These are phyloP conservation scores for Aureoboletus auriporus DNA, from an alignment of 768 basidiomycete species.

Conservation along the genomic window DNA sequence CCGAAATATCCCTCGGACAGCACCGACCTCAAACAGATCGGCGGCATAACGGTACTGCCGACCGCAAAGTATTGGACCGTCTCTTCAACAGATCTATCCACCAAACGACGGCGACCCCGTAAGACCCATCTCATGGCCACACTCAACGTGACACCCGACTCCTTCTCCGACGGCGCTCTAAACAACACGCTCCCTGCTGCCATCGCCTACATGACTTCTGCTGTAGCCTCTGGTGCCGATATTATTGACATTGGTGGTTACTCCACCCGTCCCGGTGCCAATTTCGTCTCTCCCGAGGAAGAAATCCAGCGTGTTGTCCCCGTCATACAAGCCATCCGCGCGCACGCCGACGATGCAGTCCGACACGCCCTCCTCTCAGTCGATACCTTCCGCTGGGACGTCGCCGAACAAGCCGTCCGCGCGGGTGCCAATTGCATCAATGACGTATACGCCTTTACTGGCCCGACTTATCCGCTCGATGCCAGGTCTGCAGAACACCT, in stretches of 20 bases:
- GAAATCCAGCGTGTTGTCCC: conserved; percentile 75
- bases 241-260: conserved; percentile 94
- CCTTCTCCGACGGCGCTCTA: conserved; percentile 84
- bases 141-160: conserved; percentile 91
- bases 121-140: conserved; percentile 85
- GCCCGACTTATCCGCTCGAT: conserved; percentile 46
- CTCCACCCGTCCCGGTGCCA: conserved; percentile 83
- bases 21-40: conserved; percentile 4
- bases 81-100: conserved; percentile 14
- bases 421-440: conserved; percentile 94
- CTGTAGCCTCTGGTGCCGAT: conserved; percentile 56
- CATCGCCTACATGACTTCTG: conserved; percentile 44
- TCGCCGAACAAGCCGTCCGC: conserved; percentile 42
- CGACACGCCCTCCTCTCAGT: conserved; percentile 18
- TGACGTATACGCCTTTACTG: conserved; percentile 82
- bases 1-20: conserved; percentile 45
- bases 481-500: conserved; percentile 37
- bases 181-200: conserved; percentile 53
- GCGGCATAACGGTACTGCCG: conserved; percentile 13
- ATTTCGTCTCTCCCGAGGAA: conserved; percentile 59
- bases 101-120: conserved; percentile 12
- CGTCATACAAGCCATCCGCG: conserved; percentile 56
- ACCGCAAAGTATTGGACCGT: conserved; percentile 23
- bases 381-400: conserved; percentile 26
- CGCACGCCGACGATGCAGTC: conserved; percentile 17